Evolutionary conservation across 208 protist species (phyloP).

Genomic region (Acanthamoeba culbertsoni): DNA sequence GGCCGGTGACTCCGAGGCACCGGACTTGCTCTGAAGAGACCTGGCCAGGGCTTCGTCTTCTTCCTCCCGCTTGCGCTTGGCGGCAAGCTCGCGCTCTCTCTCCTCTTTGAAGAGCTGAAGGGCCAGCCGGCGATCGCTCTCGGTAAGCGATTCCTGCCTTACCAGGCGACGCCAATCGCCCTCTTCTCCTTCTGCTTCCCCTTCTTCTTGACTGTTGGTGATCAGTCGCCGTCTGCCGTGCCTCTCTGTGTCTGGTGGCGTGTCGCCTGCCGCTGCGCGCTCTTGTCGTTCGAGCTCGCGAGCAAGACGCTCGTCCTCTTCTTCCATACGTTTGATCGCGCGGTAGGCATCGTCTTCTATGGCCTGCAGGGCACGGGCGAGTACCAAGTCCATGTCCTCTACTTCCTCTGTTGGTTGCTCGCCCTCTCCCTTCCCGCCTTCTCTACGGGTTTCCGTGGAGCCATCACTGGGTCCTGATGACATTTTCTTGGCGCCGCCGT

Average conservation of each 20-base stretch:
- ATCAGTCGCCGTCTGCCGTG: not conserved
- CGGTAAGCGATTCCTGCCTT: not conserved
- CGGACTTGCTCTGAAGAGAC: not conserved
- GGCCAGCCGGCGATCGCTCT: not conserved
- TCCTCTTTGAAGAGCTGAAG: not conserved
- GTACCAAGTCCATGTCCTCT: not conserved
- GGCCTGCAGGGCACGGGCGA: slow-evolving; percentile 41
- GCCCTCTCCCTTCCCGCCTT: not conserved
- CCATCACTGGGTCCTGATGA: not conserved
- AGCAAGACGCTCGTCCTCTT: slow-evolving; percentile 9
- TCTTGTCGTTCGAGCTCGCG: not conserved
- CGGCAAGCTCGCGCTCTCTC: not conserved
- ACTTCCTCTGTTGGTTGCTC: not conserved
- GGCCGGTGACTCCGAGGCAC: not conserved
- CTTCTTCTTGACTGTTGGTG: not conserved
- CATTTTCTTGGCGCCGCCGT: not conserved
- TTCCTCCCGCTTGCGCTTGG: slow-evolving; percentile 24
- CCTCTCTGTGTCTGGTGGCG: not conserved
- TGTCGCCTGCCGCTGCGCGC: not conserved
- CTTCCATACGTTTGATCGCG: slow-evolving; percentile 2
- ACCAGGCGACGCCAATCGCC: not conserved
- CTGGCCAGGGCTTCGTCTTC: slow-evolving; percentile 20
- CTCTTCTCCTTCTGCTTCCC: not conserved
- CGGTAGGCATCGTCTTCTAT: slow-evolving; percentile 37
- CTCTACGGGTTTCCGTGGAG: not conserved